Evolutionary conservation across 805 yeast species (phyloP), one percentile per base, ranked within the genome.

Genomic region (Candida anglica): DNA sequence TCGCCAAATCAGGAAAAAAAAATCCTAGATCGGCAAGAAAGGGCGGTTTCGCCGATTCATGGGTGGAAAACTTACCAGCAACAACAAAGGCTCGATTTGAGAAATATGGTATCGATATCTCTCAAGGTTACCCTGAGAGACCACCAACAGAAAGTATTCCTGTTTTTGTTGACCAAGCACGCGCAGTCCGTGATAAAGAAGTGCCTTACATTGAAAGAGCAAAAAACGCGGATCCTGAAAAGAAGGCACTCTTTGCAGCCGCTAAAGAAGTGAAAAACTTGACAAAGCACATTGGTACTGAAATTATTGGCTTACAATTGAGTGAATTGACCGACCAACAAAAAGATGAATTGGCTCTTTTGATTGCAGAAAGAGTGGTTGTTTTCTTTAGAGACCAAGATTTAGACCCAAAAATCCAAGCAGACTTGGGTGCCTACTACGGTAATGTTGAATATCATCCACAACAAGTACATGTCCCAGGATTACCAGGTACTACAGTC

Each of bases 321-420:
- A n/a, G n/a, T n/a, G n/a, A n/a, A n/a, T n/a, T n/a, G n/a, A n/a
- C n/a, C n/a, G n/a, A n/a, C n/a, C n/a, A n/a, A n/a, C n/a, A n/a
- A n/a, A 47, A 43, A 32, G 60, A 54, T 39, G 60, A 54, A 41
- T 46, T 54, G 32, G 60, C 60, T 18, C 38, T 53, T 6, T 45
- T 54, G 30, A 38, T 54, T 22, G 60, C 56, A 24, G 60, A 54
- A 40, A 43, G 60, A 40, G 52, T 50, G 3, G 60, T 53, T 27
- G 58, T 54, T 5, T 54, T 56, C 37, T 56, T 56, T 36, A 50
- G 52, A 38, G 53, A 56, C 34, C 62, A 56, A 39, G 60, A 53
- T 33, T 42, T 56, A 16, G 51, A 60, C 20, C 62, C 60, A 7
- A 56, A 53, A 41, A 50, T 51, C 27, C 61, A 56, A 40, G 42